phyloP scores from a whole-genome alignment of 2,329 filamentous ascomycete genomes.

The Epichloe coenophiala region DNA sequence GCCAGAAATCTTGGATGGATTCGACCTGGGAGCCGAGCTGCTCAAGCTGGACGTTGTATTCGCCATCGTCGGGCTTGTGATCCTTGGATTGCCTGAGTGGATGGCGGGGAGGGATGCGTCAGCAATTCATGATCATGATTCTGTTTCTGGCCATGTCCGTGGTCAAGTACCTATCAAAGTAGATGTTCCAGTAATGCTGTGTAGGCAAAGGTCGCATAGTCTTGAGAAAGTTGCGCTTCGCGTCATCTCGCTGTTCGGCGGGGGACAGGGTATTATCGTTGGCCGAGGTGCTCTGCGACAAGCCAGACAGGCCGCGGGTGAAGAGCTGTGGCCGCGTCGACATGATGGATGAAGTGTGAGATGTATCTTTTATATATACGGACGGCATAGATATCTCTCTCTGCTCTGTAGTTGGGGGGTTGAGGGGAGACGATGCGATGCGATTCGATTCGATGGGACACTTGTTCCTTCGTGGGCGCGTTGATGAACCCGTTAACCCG shows the following conservation, averaged over 20 bases:
- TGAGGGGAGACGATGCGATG: background rate
- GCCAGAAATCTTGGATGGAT: slow-evolving; percentile 75
- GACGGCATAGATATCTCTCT: too few species aligned
- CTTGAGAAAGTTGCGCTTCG: slow-evolving; percentile 73
- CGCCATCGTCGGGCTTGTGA: slow-evolving; percentile 26
- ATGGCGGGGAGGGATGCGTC: background rate
- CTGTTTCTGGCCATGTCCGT: too few species aligned
- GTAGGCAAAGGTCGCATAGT: slow-evolving; percentile 59
- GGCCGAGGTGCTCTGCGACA: slow-evolving; percentile 44
- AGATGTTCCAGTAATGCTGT: slow-evolving; percentile 69
- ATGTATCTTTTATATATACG: background rate
- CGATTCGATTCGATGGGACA: background rate
- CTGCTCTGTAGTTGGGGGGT: background rate
- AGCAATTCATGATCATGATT: background rate
- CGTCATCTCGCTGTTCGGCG: slow-evolving; percentile 60
- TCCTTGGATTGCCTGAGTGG: slow-evolving; percentile 26
- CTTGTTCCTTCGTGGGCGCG: too few species aligned
- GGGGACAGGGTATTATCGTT: slow-evolving; percentile 52
- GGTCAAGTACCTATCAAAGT: slow-evolving; percentile 40
- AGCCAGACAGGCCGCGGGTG: slow-evolving; percentile 48
- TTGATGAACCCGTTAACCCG: too few species aligned
- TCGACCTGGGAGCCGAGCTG: slow-evolving; percentile 54
- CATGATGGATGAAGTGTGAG: slow-evolving; percentile 27
- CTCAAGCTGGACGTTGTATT: slow-evolving; percentile 44
- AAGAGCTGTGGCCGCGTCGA: slow-evolving; percentile 43